Conservation (phyloP, 1,284 basidiomycete species). For the Fomes fomentarius region DNA sequence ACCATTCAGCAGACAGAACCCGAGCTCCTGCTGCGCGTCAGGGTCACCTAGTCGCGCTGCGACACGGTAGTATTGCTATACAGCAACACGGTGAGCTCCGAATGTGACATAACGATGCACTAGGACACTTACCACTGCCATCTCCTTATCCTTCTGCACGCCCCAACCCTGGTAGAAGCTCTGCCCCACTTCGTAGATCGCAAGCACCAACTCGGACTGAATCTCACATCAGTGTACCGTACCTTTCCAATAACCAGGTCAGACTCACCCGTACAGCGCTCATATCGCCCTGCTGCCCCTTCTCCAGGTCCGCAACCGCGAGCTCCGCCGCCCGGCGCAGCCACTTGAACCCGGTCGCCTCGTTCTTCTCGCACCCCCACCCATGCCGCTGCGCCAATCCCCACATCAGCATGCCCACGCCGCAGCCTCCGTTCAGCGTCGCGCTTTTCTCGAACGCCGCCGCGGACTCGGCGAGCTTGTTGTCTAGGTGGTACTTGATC, state of each 20-base stretch:
- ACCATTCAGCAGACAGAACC: conserved; percentile 83
- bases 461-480: conserved; percentile 75
- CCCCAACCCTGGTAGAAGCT: conserved; percentile 95
- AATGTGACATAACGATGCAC: no score
- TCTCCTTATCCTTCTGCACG: conserved; percentile 82
- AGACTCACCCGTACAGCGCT: conserved; percentile 47
- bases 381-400: conserved; percentile 87
- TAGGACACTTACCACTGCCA: conserved; percentile 72
- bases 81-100: not conserved
- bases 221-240: conserved; percentile 3
- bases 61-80: conserved; percentile 81
- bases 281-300: conserved; percentile 44
- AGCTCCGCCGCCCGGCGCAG: conserved; percentile 79
- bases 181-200: conserved; percentile 91
- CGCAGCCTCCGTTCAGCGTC: conserved; percentile 77
- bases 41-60: conserved; percentile 85
- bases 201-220: conserved; percentile 81
- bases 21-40: conserved; percentile 87
- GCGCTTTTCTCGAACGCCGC: conserved; percentile 82
- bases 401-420: conserved; percentile 92
- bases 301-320: conserved; percentile 80
- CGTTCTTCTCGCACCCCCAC: conserved; percentile 84
- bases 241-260: no score
- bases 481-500: conserved; percentile 81
- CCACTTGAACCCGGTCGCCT: conserved; percentile 82